A percentile compares a stretch with the other conserved stretches of the same genome.
Conservation (phyloP, 1,139 yeast genomes). For the Sugiyamaella neomexicana region DNA sequence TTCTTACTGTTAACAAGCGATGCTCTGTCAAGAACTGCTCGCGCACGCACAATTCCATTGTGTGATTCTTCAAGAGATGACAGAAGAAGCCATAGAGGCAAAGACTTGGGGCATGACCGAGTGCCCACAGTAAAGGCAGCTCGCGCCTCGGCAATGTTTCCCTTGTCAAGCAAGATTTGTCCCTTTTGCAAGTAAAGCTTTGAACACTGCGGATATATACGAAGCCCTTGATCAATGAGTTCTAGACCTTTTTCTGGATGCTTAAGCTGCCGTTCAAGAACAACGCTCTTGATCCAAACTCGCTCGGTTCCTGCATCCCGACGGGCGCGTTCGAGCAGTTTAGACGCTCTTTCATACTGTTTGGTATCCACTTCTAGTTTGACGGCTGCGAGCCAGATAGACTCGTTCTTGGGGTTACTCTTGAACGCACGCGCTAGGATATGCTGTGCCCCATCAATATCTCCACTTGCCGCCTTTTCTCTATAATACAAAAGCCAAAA, state of each 20-base stretch:
- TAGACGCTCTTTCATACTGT: conserved; percentile 46
- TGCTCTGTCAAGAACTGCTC: conserved; percentile 73
- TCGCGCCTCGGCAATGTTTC: conserved; percentile 47
- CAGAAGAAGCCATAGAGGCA: conserved; percentile 58
- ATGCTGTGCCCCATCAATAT: conserved; percentile 53
- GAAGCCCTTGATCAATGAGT: conserved; percentile 49
- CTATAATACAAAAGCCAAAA: conserved; percentile 72
- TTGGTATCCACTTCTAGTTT: conserved; percentile 56
- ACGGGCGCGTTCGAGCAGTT: conserved; percentile 48
- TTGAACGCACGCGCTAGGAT: conserved; percentile 53
- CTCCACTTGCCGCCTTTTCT: conserved; percentile 57
- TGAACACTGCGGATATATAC: conserved; percentile 47
- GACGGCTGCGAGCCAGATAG: conserved; percentile 69
- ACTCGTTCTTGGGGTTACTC: conserved; percentile 49
- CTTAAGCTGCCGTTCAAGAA: conserved; percentile 50
- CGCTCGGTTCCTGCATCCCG: conserved; percentile 44
- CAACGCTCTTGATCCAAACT: conserved; percentile 65
- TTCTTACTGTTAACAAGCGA: conserved; percentile 52
- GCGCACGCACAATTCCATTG: conserved; percentile 56
- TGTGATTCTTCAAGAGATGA: conserved; percentile 50
- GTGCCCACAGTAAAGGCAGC: conserved; percentile 53
- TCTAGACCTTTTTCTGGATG: conserved; percentile 43
- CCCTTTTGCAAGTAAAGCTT: conserved; percentile 61
- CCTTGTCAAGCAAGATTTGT: conserved; percentile 48
- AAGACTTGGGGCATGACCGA: conserved; percentile 47